Base-by-base conservation (phyloP, 2,329 filamentous ascomycete species). In the Aspergillus sp. region DNA sequence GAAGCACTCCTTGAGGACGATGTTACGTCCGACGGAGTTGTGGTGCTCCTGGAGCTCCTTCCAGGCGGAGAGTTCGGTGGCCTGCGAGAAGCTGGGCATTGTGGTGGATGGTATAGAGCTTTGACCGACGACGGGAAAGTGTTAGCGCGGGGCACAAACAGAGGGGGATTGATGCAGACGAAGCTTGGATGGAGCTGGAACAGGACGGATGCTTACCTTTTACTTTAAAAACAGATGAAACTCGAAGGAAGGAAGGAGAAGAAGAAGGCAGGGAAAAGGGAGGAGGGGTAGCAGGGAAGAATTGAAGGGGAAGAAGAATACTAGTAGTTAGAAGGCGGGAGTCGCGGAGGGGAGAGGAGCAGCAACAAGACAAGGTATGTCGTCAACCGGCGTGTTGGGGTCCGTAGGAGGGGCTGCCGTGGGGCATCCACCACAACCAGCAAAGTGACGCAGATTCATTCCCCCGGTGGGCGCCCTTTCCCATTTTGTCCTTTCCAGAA, bases 1-100 rank as follows among this genome's bases (percentile, higher is more conserved):
- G 80, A 98, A 99, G 76, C 91, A 91, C 67, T 96, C 90, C 82
- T 96, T 97, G 67, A 98, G 86, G 65, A 96, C 89, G 75, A 98
- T 95, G 75, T 89, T 88, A 82, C 93, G 93, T 74, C 92, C 93
- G 51, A 95, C 86, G 65, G 84, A 85, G 79, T 91, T 89, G 81
- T 96, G 92, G 81, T 98, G 93, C 73, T 91, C 85, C 81, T 96
- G 91, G 74, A 99, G 92, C 76, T 91, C 87, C 77, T 90, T 86
- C 94, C 95, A 99, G 74, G 92, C 89, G 70, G 88, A 84, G 70
- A 97, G 89, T 65, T 92, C 90, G 76, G 88, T 92, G 70, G 94
- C 89, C 82, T 96, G 92, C 70, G 91, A 70, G 64, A 77, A 77
- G 68, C 69, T 70, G 62, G 75, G 70, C 74, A 77, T 77, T 58